These are phyloP conservation scores for Colletotrichum sidae DNA, from an alignment of 2,329 filamentous ascomycete species.

Conservation along the genomic window DNA sequence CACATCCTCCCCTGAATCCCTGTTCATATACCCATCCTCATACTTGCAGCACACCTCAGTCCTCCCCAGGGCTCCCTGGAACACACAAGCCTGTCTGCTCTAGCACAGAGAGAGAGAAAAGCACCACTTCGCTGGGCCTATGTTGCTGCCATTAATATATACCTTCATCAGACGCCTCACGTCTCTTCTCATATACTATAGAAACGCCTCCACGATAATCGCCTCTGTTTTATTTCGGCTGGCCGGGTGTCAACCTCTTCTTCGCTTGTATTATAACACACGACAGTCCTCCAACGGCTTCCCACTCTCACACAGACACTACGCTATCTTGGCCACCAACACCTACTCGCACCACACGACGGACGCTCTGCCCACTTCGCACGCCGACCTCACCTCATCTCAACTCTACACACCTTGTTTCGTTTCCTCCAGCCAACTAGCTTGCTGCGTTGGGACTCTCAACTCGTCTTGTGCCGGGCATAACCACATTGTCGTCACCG, in stretches of 20 bases:
- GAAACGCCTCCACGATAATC: constrained; percentile 37
- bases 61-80: constrained; percentile 30
- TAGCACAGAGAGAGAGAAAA: constrained; percentile 23
- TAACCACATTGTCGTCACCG: constrained; percentile 7
- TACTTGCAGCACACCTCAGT: constrained; percentile 6
- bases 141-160: constrained; percentile 42
- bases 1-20: constrained; percentile 37
- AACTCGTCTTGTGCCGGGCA: constrained; percentile 24
- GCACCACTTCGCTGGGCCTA: constrained; percentile 37
- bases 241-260: constrained; percentile 27
- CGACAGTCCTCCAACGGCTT: constrained; percentile 10
- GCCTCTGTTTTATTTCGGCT: constrained; percentile 16
- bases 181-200: constrained; percentile 28
- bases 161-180: constrained; percentile 40
- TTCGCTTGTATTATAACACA: constrained; percentile 31
- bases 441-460: constrained; percentile 23
- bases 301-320: constrained; percentile 7
- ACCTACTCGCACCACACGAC: constrained; percentile 10
- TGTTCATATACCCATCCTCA: constrained; percentile 36
- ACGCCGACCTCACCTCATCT: constrained; percentile 31
- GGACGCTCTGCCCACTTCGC: neutral
- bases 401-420: constrained; percentile 33
- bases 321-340: constrained; percentile 11
- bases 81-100: constrained; percentile 17
- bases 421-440: constrained; percentile 27